Evolutionary conservation across 805 yeast genomes (phyloP).

Genomic region (Saturnispora hagleri): DNA sequence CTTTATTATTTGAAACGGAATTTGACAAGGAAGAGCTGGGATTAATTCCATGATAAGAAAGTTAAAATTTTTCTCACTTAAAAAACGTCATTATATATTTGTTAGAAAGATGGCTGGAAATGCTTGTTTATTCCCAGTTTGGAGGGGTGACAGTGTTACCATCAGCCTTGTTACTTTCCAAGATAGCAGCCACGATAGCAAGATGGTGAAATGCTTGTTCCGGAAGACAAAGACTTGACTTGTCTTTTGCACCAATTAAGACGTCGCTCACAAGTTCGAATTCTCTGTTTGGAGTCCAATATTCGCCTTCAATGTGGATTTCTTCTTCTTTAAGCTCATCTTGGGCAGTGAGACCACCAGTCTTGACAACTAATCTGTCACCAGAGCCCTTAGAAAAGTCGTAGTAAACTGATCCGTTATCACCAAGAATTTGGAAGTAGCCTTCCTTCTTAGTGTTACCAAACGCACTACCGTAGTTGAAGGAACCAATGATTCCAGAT

Average conservation of each 20-base stretch:
- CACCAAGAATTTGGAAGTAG: constrained; percentile 65
- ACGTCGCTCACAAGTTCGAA: constrained; percentile 39
- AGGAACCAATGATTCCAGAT: constrained; percentile 63
- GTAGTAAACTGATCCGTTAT: constrained; percentile 62
- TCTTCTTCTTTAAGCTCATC: constrained; percentile 30
- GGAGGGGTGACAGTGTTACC: constrained; percentile 25
- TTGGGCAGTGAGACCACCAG: constrained; percentile 51
- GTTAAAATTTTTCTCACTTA: neutral
- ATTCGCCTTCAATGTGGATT: constrained; percentile 36
- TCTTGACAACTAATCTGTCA: constrained; percentile 30
- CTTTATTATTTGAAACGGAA: neutral
- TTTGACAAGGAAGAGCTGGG: neutral
- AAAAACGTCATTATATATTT: neutral
- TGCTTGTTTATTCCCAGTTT: neutral
- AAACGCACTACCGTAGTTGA: constrained; percentile 78
- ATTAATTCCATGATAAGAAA: neutral
- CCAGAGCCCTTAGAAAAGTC: constrained; percentile 49
- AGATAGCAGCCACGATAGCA: constrained; percentile 80
- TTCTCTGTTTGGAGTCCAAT: constrained; percentile 34
- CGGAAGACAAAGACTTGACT: constrained; percentile 38
- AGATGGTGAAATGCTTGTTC: constrained; percentile 84
- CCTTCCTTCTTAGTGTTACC: constrained; percentile 72
- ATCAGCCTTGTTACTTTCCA: constrained; percentile 52
- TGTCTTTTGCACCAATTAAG: constrained; percentile 18
- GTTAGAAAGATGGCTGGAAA: neutral